Base-by-base conservation (phyloP, 2,329 filamentous ascomycete species). In the Herpotrichia juniperi region DNA sequence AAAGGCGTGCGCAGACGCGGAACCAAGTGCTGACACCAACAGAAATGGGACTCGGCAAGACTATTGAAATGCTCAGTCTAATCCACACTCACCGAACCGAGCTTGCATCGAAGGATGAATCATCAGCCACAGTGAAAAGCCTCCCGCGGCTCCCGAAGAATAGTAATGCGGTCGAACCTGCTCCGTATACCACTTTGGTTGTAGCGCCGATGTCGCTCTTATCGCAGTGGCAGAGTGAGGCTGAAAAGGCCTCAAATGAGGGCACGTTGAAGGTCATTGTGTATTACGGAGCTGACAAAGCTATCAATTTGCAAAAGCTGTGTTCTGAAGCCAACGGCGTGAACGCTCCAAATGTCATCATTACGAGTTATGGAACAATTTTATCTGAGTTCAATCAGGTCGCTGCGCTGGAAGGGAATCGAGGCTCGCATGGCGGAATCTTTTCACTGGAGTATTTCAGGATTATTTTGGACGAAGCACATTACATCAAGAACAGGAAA, bases 21-120 rank as follows among this genome's bases (percentile, higher is more conserved):
- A 19, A 10, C 7, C 26, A 43, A 31, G 30, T 34, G 42, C 59
- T 67, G 50, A 71, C 52, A 31, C 26, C 34, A 14, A 34, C 48
- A 71, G 90, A 97, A 74, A 99, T 99, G 94, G 94, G 94, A 42
- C 80, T 99, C 1, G 94, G 94, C 28, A 99, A 99, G 78, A 99
- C 94, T 0, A 97, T 99, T 47, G 93, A 99, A 69, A 97, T 99
- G 92, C 84, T 99, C 56, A 94, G 91, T 74, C 78, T 99, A 44
- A 84, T 99, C 4, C 94, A 99, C 70, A 85, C 90, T 0, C 90
- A 97, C 69, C 86, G 84, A 56, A 87, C 86, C 3, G 80, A 87
- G 19, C 68, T 79, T 24, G 56, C 73, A 14, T 56, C 72, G 12
- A 62, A 64, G 16, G 57, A 68, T 11, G 60, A 71, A 8, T 45